phyloP scores from a whole-genome alignment of 2,329 filamentous ascomycete species.

The Fusarium compactum region DNA sequence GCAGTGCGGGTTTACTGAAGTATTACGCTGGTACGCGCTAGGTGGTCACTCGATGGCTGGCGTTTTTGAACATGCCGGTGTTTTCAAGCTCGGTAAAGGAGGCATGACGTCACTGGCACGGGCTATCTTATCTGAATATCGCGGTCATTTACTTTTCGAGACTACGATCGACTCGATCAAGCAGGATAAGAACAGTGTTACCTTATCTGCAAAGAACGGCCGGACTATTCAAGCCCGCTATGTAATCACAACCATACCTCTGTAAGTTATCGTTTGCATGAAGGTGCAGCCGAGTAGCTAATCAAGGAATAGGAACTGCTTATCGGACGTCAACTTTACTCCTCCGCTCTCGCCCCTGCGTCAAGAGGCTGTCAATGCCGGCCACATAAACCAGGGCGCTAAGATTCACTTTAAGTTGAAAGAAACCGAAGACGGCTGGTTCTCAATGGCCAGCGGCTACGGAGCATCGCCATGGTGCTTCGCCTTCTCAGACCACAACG shows the following conservation, averaged over 20 bases:
- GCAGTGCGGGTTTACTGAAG: conserved; percentile 24
- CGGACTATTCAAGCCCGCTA: not conserved
- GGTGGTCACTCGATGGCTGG: conserved; percentile 25
- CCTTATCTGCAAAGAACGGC: not conserved
- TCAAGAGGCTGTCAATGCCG: not conserved
- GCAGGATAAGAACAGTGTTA: not conserved
- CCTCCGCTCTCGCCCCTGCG: not conserved
- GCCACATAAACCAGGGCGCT: not conserved
- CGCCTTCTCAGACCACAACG: not conserved
- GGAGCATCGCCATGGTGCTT: not conserved
- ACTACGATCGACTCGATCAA: not conserved
- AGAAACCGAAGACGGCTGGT: not conserved
- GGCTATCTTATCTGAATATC: not conserved
- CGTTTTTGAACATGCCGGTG: conserved; percentile 19
- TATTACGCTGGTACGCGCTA: conserved; percentile 36
- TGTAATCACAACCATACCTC: not conserved
- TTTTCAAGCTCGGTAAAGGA: not conserved
- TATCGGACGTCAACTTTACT: not conserved
- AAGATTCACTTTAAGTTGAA: not conserved
- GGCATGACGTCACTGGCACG: not conserved
- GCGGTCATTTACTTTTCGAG: not conserved
- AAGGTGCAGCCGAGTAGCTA: too few relatives aligned
- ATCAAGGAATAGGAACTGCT: not conserved
- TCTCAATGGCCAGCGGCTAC: not conserved
- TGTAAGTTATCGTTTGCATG: not conserved